Conservation (phyloP, 2,329 filamentous ascomycete genomes). For the Diaporthe velutina region DNA sequence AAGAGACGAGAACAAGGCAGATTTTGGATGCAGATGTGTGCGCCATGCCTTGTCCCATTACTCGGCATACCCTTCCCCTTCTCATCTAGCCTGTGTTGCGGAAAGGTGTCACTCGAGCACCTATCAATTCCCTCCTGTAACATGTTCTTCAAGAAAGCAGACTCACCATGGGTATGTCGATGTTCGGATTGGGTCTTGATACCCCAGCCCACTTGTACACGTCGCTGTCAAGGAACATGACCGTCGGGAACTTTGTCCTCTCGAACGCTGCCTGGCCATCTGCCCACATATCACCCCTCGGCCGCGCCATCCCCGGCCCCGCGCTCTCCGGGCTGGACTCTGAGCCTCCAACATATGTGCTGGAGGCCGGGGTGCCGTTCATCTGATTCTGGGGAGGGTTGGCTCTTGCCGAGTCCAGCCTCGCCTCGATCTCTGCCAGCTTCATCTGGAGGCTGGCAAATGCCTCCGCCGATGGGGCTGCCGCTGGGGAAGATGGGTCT, state of each 20-base stretch:
- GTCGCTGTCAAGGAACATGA: constrained; percentile 58
- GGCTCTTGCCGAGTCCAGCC: constrained; percentile 44
- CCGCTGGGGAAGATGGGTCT: constrained; percentile 48
- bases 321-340: constrained; percentile 14
- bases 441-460: constrained; percentile 53
- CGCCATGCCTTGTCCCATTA: not conserved
- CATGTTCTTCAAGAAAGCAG: constrained; percentile 4
- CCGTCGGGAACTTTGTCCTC: constrained; percentile 53
- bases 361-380: constrained; percentile 10
- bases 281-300: constrained; percentile 42
- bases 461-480: constrained; percentile 54
- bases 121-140: not conserved
- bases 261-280: constrained; percentile 9
- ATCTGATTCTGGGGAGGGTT: not conserved
- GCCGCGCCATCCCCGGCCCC: not conserved
- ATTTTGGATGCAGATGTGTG: not conserved
- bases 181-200: constrained; percentile 52
- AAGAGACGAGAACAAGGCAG: not conserved
- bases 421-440: constrained; percentile 54
- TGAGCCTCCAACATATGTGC: not conserved
- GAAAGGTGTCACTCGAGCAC: constrained; percentile 22
- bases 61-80: not conserved
- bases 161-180: constrained; percentile 55
- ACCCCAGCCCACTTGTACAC: constrained; percentile 53
- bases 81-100: not conserved